Base-by-base conservation (phyloP, 1,139 yeast genomes). In the Debaryomyces coudertii region DNA sequence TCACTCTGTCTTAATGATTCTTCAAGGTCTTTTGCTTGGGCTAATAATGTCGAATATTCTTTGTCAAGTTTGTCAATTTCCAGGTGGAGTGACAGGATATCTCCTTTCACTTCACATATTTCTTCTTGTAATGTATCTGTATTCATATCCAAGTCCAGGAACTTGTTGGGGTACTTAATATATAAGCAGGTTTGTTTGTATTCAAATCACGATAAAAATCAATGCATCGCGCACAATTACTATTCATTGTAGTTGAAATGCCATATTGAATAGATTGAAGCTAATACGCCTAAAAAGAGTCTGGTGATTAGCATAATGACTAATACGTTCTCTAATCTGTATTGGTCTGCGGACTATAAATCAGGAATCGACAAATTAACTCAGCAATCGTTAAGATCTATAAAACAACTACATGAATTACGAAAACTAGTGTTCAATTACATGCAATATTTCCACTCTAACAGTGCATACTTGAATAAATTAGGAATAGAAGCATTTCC, bases 331-430 rank as follows among this genome's bases (percentile, higher is more conserved):
- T 57, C 73, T 48, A 69, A 71, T 49, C 37, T 55, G 33, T 75
- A 69, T 59, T 76, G 80, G 79, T 68, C 79, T 5, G 60, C 77
- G 3, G 80, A 76, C 58, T 72, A 68, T 50, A 58, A 56, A 33
- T 56, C 71, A 4, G 77, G 79, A 2, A 65, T 75, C 15, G 66
- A 64, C 24, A 56, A 52, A 37, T 54, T 76, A 31, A 55, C 62
- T 15, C 49, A 53, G 2, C 79, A 74, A 51, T 61, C 69, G 22
- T 49, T 54, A 15, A 56, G 62, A 23, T 72, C 78, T 9, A 54
- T 75, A 25, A 57, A 58, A 23, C 80, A 75, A 55, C 56, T 73
- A 7, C 79, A 75, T 51, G 79, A 74, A 39, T 61, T 74, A 22
- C 62, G 77, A 22, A 68, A 62, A 46, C 61, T 75, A 52, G 72